Conservation (phyloP, 2,329 filamentous ascomycete species). For the Ampelomyces quisqualis region DNA sequence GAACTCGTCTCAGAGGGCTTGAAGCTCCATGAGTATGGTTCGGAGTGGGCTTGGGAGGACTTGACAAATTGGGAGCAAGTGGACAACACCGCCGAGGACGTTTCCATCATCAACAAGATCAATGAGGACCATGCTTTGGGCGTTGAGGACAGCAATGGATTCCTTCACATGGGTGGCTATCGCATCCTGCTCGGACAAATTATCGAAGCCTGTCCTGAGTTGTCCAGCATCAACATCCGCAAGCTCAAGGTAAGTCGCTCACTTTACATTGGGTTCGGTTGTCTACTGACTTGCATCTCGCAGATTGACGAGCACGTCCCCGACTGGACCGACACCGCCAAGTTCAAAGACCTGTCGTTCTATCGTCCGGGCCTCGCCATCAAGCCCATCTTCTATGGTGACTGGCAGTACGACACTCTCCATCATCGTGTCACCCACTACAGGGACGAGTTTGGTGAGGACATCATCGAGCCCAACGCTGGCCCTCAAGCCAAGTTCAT, state of each 20-base stretch:
- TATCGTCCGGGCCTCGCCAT: slow-evolving; percentile 8
- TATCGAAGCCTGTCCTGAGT: slow-evolving; percentile 5
- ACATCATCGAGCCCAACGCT: slow-evolving; percentile 5
- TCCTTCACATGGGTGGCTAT: slow-evolving; percentile 15
- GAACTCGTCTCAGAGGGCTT: slow-evolving; percentile 13
- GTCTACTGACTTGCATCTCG: neutral
- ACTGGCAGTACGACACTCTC: slow-evolving; percentile 21
- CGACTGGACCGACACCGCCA: slow-evolving; percentile 6
- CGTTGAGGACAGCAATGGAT: slow-evolving; percentile 3
- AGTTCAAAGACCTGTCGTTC: slow-evolving; percentile 16
- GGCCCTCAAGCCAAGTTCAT: slow-evolving; percentile 17
- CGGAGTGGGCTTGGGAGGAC: slow-evolving; percentile 20
- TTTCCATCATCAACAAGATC: slow-evolving; percentile 5
- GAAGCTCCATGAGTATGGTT: slow-evolving; percentile 10
- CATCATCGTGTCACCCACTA: slow-evolving; percentile 14
- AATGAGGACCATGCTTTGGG: slow-evolving; percentile 9
- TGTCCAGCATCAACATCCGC: slow-evolving; percentile 11
- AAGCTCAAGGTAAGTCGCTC: slow-evolving; percentile 10
- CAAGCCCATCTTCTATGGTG: slow-evolving; percentile 19
- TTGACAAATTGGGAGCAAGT: slow-evolving; percentile 4
- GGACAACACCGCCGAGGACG: slow-evolving; percentile 3
- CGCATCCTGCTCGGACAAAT: slow-evolving; percentile 11
- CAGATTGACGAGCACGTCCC: slow-evolving; percentile 19
- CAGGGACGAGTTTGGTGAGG: slow-evolving; percentile 19
- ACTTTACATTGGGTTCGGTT: neutral